Evolutionary conservation across 2,329 filamentous ascomycete genomes (phyloP), one percentile per base, ranked within the genome.

Genomic region (Nemania sp.): DNA sequence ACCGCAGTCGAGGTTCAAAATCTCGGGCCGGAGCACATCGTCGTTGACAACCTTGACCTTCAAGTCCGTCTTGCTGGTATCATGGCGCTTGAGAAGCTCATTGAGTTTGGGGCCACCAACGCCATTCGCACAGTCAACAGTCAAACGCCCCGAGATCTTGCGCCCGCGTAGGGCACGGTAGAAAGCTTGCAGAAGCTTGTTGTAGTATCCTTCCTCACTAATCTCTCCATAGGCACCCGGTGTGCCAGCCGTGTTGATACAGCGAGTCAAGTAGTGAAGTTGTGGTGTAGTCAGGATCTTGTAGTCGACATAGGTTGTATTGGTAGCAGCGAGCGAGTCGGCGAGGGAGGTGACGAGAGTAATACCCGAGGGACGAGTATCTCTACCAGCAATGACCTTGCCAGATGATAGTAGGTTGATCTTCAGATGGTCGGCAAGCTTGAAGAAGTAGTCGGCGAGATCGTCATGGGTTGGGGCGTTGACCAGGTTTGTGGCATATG

Each of bases 251-350:
- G 95, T 98, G 83, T 99, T 99, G 82, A 94, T 88, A 80, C 94
- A 97, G 72, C 96, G 93, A 35, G 95, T 95, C 72, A 98, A 86
- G 82, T 99, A 99, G 84, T 99, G 96, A 66, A 99, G 87, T 83
- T 98, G 96, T n/a, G 96, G 96, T 3, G 96, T 99, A 13, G 96
- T 98, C 76, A 98, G 86, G 78, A 94, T 90, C 81, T 95, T 96
- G 83, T 90, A 95, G 84, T 98, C 95, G 77, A 89, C 89, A 77
- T 89, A 91, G 68, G 93, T 89, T 62, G 91, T 89, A 64, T 88
- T 87, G 54, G 92, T 91, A 59, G 93, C 93, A 68, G 91, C 89
- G 71, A 98, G 85, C 20, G 93, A 93, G 77, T 93, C 92, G 67
- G 90, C 87, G 57, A 98, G 88, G 67, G 94, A 92, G 45, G 88